Conservation (phyloP, 1,284 basidiomycete genomes). For the Trametes hirsuta region DNA sequence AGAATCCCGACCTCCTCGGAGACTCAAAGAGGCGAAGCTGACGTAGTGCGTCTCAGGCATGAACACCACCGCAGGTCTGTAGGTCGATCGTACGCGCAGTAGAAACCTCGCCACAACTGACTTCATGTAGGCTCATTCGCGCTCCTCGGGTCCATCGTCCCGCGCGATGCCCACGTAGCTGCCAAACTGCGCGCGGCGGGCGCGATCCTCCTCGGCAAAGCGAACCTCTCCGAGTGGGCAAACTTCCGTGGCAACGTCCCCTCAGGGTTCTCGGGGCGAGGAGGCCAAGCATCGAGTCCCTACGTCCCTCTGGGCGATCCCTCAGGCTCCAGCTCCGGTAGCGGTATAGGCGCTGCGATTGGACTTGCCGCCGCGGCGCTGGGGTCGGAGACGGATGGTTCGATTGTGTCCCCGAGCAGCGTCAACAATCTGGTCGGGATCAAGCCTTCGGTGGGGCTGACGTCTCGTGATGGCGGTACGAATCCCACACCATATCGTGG, state of each 20-base stretch:
- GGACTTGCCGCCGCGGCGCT: slow-evolving; percentile 63
- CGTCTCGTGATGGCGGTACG: slow-evolving; percentile 50
- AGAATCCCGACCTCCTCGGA: background rate
- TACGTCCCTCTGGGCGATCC: slow-evolving; percentile 66
- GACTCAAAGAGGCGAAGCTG: slow-evolving; percentile 23
- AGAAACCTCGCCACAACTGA: background rate
- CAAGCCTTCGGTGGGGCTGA: slow-evolving; percentile 55
- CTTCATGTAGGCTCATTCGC: slow-evolving; percentile 50
- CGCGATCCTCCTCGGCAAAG: slow-evolving; percentile 71
- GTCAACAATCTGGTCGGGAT: slow-evolving; percentile 53
- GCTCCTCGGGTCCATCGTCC: slow-evolving; percentile 59
- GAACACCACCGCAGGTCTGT: slow-evolving; percentile 56
- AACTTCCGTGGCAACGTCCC: slow-evolving; percentile 58
- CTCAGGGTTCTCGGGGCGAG: slow-evolving; percentile 68
- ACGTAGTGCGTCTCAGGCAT: slow-evolving; percentile 46
- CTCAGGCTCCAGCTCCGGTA: slow-evolving; percentile 68
- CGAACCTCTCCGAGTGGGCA: slow-evolving; percentile 67
- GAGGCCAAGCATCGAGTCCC: slow-evolving; percentile 63
- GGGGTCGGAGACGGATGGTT: slow-evolving; percentile 70
- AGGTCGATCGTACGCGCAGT: background rate
- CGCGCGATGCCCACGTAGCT: slow-evolving; percentile 64
- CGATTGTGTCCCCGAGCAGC: slow-evolving; percentile 53
- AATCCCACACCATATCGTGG: background rate
- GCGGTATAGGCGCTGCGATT: slow-evolving; percentile 62
- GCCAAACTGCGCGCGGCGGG: slow-evolving; percentile 64